These are phyloP conservation scores for Phytophthora meadii DNA, from an alignment of 352 stramenopile species.

Conservation along the genomic window DNA sequence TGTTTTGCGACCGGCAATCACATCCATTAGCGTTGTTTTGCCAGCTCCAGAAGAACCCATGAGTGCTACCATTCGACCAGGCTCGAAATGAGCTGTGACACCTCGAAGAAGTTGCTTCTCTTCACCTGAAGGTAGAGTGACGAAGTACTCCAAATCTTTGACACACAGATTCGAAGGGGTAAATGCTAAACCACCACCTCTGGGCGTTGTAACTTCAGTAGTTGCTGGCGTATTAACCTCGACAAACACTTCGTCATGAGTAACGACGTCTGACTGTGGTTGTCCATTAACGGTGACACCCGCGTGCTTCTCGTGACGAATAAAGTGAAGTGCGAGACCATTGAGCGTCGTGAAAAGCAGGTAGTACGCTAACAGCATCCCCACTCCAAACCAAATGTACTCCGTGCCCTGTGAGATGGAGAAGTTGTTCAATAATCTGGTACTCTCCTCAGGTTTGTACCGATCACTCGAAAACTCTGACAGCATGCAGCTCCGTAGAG, in stretches of 20 bases:
- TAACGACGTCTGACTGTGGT: not conserved
- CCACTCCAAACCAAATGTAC: conserved; percentile 1
- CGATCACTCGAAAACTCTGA: not conserved
- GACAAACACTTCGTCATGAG: not conserved
- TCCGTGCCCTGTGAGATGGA: not conserved
- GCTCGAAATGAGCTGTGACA: conserved; percentile 46
- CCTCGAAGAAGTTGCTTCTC: conserved; percentile 43
- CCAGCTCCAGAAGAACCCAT: not conserved
- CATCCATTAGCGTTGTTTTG: conserved; percentile 19
- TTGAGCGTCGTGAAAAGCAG: not conserved
- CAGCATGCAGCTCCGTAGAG: not conserved
- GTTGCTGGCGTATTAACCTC: not conserved
- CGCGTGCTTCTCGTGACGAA: not conserved
- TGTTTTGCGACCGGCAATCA: conserved; percentile 53
- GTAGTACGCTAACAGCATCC: not conserved
- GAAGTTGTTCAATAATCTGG: not conserved
- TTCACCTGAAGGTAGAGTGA: conserved; percentile 25
- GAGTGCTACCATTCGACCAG: conserved; percentile 20
- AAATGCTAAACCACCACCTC: conserved; percentile 15
- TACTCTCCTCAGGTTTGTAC: not conserved
- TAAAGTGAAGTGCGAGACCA: not conserved
- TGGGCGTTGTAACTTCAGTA: not conserved
- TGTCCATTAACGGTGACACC: not conserved
- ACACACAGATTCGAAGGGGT: conserved; percentile 39
- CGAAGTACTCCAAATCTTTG: conserved; percentile 15